Conservation (phyloP, 805 yeast genomes). For the Ogataea angusta region DNA sequence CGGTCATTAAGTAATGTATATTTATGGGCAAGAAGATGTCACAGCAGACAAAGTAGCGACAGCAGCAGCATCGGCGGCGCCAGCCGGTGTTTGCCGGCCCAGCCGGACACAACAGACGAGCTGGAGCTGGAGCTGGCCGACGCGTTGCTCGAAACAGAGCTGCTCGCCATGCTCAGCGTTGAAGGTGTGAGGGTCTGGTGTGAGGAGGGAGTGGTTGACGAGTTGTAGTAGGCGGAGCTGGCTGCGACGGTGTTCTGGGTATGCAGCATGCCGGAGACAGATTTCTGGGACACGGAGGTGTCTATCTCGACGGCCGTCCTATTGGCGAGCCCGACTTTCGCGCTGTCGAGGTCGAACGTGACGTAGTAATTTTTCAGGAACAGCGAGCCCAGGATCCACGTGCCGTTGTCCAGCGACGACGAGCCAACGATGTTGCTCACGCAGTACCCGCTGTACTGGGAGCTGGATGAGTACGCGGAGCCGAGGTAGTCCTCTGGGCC, state of each 20-base stretch:
- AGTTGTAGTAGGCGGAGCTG: neutral
- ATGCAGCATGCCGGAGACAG: neutral
- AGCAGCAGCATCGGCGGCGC: conserved; percentile 1
- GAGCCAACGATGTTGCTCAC: conserved; percentile 63
- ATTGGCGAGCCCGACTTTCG: conserved; percentile 52
- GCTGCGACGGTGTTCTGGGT: neutral
- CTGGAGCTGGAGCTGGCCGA: conserved; percentile 1
- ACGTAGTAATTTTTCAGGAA: conserved; percentile 55
- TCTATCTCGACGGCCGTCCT: conserved; percentile 32
- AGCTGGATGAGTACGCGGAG: conserved; percentile 36
- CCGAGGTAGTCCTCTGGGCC: conserved; percentile 48
- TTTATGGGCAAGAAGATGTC: neutral
- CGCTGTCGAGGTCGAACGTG: conserved; percentile 52
- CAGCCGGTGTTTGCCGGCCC: conserved; percentile 1
- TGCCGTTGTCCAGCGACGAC: conserved; percentile 34
- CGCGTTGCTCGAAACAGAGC: neutral
- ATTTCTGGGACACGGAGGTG: neutral
- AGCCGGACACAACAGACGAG: conserved; percentile 2
- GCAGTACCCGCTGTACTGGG: conserved; percentile 48
- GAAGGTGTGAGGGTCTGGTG: neutral
- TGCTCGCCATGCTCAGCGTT: neutral
- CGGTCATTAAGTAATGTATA: conserved; percentile 4
- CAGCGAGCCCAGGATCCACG: conserved; percentile 66
- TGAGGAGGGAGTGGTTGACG: neutral
- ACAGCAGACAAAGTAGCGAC: neutral